These are phyloP conservation scores for Citrus maxima DNA, from an alignment of 345 rosid genomes.

Conservation along the genomic window DNA sequence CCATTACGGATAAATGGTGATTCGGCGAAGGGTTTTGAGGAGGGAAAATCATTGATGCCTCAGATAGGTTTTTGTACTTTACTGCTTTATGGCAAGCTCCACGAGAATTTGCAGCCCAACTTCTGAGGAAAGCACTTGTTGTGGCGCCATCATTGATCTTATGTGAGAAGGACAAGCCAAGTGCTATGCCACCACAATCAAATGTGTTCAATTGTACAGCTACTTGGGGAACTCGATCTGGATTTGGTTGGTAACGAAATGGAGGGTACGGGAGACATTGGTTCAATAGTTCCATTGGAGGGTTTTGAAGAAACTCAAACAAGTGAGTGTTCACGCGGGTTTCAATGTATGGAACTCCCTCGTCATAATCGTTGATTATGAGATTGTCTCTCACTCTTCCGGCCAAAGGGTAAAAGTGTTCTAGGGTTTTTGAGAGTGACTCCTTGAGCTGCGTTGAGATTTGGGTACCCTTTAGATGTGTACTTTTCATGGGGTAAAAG, in stretches of 20 bases:
- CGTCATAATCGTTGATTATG: background rate
- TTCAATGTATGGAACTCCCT: background rate
- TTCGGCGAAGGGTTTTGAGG: background rate
- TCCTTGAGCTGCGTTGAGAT: background rate
- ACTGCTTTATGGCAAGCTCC: background rate
- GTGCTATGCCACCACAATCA: background rate
- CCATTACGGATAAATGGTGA: background rate
- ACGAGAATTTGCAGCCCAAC: background rate
- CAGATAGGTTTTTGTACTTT: background rate
- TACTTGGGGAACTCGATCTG: background rate
- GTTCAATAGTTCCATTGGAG: background rate
- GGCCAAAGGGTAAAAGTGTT: background rate
- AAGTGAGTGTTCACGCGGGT: background rate
- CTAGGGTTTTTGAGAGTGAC: background rate
- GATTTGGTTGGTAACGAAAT: background rate
- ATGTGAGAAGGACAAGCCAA: background rate
- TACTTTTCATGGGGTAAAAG: background rate
- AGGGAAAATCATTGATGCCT: background rate
- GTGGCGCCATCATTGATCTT: background rate
- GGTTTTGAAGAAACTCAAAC: background rate
- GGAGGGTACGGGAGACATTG: background rate
- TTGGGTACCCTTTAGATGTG: background rate
- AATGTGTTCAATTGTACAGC: background rate
- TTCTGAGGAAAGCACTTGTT: background rate
- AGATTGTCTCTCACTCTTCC: background rate